These are phyloP conservation scores for Westerdykella ornata DNA, from an alignment of 2,329 filamentous ascomycete genomes.

Conservation along the genomic window DNA sequence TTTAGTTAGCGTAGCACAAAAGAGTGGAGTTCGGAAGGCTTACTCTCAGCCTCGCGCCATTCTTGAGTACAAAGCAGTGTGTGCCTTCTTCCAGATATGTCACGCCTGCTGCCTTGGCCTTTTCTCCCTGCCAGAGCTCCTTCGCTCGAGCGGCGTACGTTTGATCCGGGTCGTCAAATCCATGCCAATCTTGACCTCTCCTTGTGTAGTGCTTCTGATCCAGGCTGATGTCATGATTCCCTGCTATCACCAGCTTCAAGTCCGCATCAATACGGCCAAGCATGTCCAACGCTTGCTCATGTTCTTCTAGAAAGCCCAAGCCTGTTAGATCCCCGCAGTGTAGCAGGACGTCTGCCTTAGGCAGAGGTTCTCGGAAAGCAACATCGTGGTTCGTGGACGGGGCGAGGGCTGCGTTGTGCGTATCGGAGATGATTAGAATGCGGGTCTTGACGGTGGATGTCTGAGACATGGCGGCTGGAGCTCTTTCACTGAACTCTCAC, in stretches of 20 bases:
- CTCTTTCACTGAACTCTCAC: too few relatives aligned
- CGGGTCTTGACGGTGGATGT: constrained; percentile 30
- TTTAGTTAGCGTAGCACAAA: too few relatives aligned
- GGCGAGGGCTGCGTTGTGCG: constrained; percentile 25
- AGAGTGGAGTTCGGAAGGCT: constrained; percentile 1
- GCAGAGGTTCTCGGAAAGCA: constrained; percentile 39
- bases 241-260: constrained; percentile 57
- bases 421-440: constrained; percentile 43
- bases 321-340: constrained; percentile 56
- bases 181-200: constrained; percentile 23
- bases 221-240: constrained; percentile 56
- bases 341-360: constrained; percentile 48
- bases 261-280: constrained; percentile 46
- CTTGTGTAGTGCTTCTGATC: constrained; percentile 45
- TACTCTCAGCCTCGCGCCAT: constrained; percentile 45
- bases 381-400: constrained; percentile 7
- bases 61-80: constrained; percentile 42
- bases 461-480: background rate
- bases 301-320: constrained; percentile 44
- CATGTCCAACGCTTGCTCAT: constrained; percentile 43
- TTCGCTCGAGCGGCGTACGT: constrained; percentile 27
- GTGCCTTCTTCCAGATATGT: constrained; percentile 52
- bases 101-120: constrained; percentile 44
- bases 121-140: constrained; percentile 43
- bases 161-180: constrained; percentile 14